phyloP scores from a whole-genome alignment of 1,284 basidiomycete genomes.

The Heliocybe sulcata region DNA sequence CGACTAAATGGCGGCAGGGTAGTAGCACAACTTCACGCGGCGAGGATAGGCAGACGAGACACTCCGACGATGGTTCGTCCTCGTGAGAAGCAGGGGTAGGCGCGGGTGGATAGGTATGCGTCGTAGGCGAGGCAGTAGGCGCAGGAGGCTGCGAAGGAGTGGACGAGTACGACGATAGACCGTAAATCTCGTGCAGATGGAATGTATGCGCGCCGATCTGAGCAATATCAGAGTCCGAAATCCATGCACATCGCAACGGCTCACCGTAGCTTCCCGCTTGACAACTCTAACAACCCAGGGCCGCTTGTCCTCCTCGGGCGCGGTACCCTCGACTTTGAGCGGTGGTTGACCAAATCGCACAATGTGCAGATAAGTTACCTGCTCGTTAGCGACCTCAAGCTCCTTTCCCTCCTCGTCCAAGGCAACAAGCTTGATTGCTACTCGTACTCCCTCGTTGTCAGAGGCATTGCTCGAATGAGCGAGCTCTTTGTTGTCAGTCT shows the following conservation, averaged over 20 bases:
- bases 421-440: conserved; percentile 71
- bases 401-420: conserved; percentile 64
- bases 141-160: conserved; percentile 29
- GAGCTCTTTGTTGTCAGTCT: conserved; percentile 25
- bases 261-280: conserved; percentile 76
- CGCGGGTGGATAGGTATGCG: conserved; percentile 38
- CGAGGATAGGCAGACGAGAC: conserved; percentile 79
- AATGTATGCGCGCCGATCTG: conserved; percentile 86
- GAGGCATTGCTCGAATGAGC: background rate
- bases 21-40: conserved; percentile 86
- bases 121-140: conserved; percentile 21
- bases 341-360: conserved; percentile 55
- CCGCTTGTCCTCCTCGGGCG: conserved; percentile 32
- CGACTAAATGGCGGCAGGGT: conserved; percentile 86
- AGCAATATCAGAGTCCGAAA: conserved; percentile 3
- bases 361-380: conserved; percentile 80
- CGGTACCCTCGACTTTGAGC: conserved; percentile 14
- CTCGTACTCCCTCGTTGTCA: conserved; percentile 60
- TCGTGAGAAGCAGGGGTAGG: conserved; percentile 32
- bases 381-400: conserved; percentile 67
- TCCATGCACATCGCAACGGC: conserved; percentile 12
- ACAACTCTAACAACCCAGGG: conserved; percentile 88
- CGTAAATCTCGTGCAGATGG: conserved; percentile 89
- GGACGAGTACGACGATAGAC: conserved; percentile 60
- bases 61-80: conserved; percentile 78